These are phyloP conservation scores for Fonsecaea erecta DNA, from an alignment of 2,329 filamentous ascomycete genomes.

Conservation along the genomic window DNA sequence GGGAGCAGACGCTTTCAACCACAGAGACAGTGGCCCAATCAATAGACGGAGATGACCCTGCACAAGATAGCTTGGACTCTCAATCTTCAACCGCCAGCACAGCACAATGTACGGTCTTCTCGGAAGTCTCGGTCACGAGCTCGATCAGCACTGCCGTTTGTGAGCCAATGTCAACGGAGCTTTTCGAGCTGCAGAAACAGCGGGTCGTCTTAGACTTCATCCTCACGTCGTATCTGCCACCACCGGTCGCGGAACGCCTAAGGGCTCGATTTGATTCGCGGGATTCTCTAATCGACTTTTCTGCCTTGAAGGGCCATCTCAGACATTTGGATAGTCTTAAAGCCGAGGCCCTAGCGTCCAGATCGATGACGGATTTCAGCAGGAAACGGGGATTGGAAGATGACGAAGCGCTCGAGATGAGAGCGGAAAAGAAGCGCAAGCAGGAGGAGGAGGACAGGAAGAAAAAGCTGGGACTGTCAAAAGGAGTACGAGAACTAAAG, in stretches of 20 bases:
- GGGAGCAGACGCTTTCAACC: conserved; percentile 53
- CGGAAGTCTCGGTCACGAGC: conserved; percentile 46
- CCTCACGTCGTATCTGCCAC: conserved; percentile 54
- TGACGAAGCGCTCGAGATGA: conserved; percentile 49
- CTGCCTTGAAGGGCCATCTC: conserved; percentile 72
- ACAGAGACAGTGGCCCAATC: conserved; percentile 39
- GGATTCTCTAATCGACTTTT: conserved; percentile 66
- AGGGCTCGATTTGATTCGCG: conserved; percentile 41
- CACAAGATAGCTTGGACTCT: conserved; percentile 33
- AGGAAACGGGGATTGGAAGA: conserved; percentile 52
- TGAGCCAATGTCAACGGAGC: conserved; percentile 42
- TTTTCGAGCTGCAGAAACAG: conserved; percentile 53
- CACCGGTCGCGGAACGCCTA: conserved; percentile 42
- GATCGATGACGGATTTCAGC: conserved; percentile 58
- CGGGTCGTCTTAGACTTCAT: conserved; percentile 57
- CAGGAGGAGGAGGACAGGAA: conserved; percentile 87
- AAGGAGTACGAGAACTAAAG: conserved; percentile 76
- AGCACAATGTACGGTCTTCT: conserved; percentile 44
- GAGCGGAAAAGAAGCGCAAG: conserved; percentile 80
- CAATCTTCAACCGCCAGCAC: conserved; percentile 39
- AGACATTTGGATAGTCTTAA: conserved; percentile 68
- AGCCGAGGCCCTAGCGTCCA: conserved; percentile 70
- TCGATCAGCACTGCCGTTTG: conserved; percentile 43
- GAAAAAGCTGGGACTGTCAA: conserved; percentile 75
- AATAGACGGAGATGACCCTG: conserved; percentile 39